Evolutionary conservation across 2,329 filamentous ascomycete species (phyloP).

Genomic region (Fonsecaea multimorphosa): DNA sequence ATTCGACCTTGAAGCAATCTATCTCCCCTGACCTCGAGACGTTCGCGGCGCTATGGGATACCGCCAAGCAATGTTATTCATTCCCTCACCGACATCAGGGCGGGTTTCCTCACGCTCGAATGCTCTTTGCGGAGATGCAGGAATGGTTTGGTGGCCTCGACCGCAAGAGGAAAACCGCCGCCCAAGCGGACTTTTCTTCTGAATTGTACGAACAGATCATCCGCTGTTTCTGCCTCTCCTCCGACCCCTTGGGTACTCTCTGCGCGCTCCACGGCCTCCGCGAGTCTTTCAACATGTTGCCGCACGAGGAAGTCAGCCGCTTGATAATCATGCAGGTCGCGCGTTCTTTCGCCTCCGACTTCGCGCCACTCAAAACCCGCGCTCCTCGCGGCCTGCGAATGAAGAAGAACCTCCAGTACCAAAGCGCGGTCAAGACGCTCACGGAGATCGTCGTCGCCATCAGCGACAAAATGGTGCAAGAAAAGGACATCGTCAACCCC

Average conservation of each 20-base stretch:
- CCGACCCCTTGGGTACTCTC: conserved; percentile 57
- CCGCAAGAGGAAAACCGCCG: conserved; percentile 41
- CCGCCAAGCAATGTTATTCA: conserved; percentile 56
- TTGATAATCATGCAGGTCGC: conserved; percentile 58
- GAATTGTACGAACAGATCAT: conserved; percentile 61
- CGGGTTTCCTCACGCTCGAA: conserved; percentile 53
- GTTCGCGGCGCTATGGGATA: conserved; percentile 70
- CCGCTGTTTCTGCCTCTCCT: conserved; percentile 57
- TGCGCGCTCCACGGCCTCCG: conserved; percentile 57
- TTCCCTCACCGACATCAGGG: conserved; percentile 55
- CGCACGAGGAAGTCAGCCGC: conserved; percentile 55
- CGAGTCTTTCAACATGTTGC: conserved; percentile 52
- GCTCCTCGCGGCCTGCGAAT: conserved; percentile 19
- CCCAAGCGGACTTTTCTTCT: conserved; percentile 50
- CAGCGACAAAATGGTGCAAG: conserved; percentile 50
- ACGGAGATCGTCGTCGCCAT: conserved; percentile 55
- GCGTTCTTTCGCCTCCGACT: conserved; percentile 48
- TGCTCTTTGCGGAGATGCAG: conserved; percentile 58
- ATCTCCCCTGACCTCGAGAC: conserved; percentile 71
- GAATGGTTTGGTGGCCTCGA: conserved; percentile 50
- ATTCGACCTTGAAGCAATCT: conserved; percentile 57
- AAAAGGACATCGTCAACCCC: conserved; percentile 29
- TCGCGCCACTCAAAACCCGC: conserved; percentile 35
- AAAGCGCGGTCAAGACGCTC: conserved; percentile 49
- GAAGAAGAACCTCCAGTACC: conserved; percentile 40